Evolutionary conservation across 1,284 basidiomycete genomes (phyloP).

Genomic region (Fomitopsis pinicola): DNA sequence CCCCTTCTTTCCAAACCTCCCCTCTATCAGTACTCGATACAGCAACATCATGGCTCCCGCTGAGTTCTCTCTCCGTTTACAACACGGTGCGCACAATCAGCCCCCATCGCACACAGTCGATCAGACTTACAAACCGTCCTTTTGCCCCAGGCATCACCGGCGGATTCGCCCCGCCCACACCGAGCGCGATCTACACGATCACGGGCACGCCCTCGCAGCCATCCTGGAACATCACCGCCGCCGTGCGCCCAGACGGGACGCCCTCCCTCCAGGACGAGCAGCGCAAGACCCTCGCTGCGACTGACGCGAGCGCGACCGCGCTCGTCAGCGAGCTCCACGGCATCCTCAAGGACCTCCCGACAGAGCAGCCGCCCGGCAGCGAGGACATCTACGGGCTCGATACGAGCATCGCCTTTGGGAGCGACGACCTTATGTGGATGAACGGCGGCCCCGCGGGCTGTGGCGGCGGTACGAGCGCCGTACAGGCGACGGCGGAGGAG

Average conservation of each 20-base stretch:
- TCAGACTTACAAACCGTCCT: background rate
- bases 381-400: slow-evolving; percentile 69
- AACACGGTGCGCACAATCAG: slow-evolving; percentile 25
- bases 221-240: slow-evolving; percentile 41
- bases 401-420: slow-evolving; percentile 60
- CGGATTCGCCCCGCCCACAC: slow-evolving; percentile 68
- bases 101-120: background rate
- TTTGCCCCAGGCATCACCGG: slow-evolving; percentile 56
- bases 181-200: slow-evolving; percentile 50
- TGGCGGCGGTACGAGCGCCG: slow-evolving; percentile 42
- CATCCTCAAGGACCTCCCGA: slow-evolving; percentile 55
- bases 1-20: background rate
- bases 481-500: slow-evolving; percentile 52
- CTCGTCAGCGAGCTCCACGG: slow-evolving; percentile 51
- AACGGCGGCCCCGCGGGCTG: slow-evolving; percentile 63
- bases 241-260: slow-evolving; percentile 45
- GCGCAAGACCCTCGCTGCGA: slow-evolving; percentile 40
- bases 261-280: slow-evolving; percentile 37
- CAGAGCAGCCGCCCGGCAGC: slow-evolving; percentile 54
- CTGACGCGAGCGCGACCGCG: slow-evolving; percentile 29
- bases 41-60: slow-evolving; percentile 12
- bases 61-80: slow-evolving; percentile 33
- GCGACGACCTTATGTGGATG: slow-evolving; percentile 52
- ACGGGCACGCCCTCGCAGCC: slow-evolving; percentile 33
- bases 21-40: background rate